Evolutionary conservation across 768 basidiomycete genomes (phyloP).

Genomic region (Coprinellus micaceus): DNA sequence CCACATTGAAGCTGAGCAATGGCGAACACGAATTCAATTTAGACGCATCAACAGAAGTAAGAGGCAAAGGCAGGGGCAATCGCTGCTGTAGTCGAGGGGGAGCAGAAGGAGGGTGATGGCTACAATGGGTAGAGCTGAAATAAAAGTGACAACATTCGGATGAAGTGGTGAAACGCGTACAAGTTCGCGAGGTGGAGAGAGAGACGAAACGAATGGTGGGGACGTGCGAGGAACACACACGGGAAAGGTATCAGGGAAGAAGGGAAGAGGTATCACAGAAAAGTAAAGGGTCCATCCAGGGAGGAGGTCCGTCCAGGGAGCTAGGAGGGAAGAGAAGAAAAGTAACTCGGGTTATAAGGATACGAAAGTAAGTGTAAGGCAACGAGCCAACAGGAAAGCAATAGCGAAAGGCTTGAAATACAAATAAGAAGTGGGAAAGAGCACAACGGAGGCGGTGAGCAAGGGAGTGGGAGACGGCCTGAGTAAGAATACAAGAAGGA

Average conservation of each 20-base stretch:
- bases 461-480: not conserved
- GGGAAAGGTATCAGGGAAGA: not conserved
- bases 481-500: too few species aligned
- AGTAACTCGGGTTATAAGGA: not conserved
- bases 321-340: constrained; percentile 2
- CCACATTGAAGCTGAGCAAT: too few species aligned
- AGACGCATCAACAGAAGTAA: too few species aligned
- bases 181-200: not conserved
- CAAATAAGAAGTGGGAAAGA: not conserved
- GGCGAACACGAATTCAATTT: too few species aligned
- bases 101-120: too few species aligned
- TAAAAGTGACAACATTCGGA: constrained; percentile 9
- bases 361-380: not conserved
- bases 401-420: not conserved
- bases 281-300: not conserved
- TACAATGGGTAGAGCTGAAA: not conserved
- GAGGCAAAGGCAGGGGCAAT: too few species aligned
- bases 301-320: not conserved
- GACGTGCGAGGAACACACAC: too few species aligned
- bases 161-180: not conserved
- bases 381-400: not conserved
- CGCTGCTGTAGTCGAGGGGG: too few species aligned
- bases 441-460: not conserved
- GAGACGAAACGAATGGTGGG: constrained; percentile 10
- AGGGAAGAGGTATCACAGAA: not conserved